Evolutionary conservation across 192 early-diverging fungal genomes (phyloP).

Genomic region (Linnemannia elongata): DNA sequence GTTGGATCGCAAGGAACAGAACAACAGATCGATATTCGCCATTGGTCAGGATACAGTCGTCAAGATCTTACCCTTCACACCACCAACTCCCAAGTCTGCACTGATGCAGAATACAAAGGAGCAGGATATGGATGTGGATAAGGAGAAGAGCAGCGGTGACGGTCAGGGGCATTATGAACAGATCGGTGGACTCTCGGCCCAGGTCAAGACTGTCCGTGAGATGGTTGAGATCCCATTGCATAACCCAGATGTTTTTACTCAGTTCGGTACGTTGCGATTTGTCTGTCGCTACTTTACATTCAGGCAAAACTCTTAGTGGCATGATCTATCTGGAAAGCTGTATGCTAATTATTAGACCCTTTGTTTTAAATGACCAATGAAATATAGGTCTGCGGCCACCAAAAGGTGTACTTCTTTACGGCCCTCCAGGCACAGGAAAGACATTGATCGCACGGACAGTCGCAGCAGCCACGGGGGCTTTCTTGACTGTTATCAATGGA

Average conservation of each 20-base stretch:
- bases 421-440: constrained; percentile 97
- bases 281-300: background rate
- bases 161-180: constrained; percentile 59
- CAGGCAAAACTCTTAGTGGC: background rate
- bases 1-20: constrained; percentile 25
- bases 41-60: constrained; percentile 56
- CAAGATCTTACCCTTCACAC: constrained; percentile 46
- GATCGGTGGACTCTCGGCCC: constrained; percentile 86
- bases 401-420: constrained; percentile 89
- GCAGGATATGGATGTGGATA: background rate
- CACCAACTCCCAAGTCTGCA: constrained; percentile 30
- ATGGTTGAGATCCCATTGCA: constrained; percentile 86
- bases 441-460: constrained; percentile 94
- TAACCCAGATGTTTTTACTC: constrained; percentile 78
- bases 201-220: constrained; percentile 82
- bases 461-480: constrained; percentile 78
- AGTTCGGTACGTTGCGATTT: constrained; percentile 70
- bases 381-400: constrained; percentile 83
- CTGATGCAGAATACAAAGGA: constrained; percentile 8
- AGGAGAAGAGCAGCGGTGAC: background rate
- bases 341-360: background rate
- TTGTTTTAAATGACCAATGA: background rate
- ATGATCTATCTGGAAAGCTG: background rate
- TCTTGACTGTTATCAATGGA: constrained; percentile 89
- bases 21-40: constrained; percentile 24